Percentiles rank a stretch among this genome's conserved stretches.
Evolutionary conservation across 2,329 filamentous ascomycete genomes (phyloP).

Genomic region (Claviceps spartinae): DNA sequence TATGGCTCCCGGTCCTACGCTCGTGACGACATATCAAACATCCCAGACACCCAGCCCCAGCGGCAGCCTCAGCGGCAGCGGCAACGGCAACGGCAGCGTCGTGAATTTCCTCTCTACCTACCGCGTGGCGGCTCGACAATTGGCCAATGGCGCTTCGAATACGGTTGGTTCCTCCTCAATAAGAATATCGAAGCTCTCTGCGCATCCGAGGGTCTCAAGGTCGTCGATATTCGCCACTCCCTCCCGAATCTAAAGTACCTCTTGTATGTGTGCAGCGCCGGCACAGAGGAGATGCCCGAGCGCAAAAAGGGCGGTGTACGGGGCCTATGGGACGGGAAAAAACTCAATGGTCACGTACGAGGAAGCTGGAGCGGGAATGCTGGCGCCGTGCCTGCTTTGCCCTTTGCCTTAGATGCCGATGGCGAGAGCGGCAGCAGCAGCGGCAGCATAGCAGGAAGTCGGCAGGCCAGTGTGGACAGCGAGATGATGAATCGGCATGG

Average conservation of each 20-base stretch:
- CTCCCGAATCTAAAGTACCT: slow-evolving; percentile 89
- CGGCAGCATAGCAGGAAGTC: slow-evolving; percentile 21
- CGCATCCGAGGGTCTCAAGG: slow-evolving; percentile 53
- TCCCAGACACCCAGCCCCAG: slow-evolving; percentile 31
- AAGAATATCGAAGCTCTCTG: slow-evolving; percentile 74
- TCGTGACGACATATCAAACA: slow-evolving; percentile 56
- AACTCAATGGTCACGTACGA: slow-evolving; percentile 22
- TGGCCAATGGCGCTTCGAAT: slow-evolving; percentile 84
- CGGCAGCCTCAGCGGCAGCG: slow-evolving; percentile 21
- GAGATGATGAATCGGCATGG: slow-evolving; percentile 25
- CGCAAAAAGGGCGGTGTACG: slow-evolving; percentile 48
- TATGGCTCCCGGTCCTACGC: slow-evolving; percentile 64
- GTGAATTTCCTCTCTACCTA: slow-evolving; percentile 69
- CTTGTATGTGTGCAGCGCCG: slow-evolving; percentile 77
- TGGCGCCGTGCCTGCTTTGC: slow-evolving; percentile 10
- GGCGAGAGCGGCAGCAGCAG: slow-evolving; percentile 25
- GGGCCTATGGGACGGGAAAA: slow-evolving; percentile 39
- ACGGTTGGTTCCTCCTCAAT: slow-evolving; percentile 91
- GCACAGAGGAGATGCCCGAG: slow-evolving; percentile 48
- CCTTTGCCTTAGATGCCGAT: slow-evolving; percentile 7
- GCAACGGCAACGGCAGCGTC: slow-evolving; percentile 30
- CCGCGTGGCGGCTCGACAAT: slow-evolving; percentile 45
- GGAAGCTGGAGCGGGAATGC: slow-evolving; percentile 11
- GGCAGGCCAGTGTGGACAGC: slow-evolving; percentile 31
- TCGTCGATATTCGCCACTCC: slow-evolving; percentile 84